Percentiles rank a stretch among this genome's conserved stretches.
Evolutionary conservation across 352 stramenopile genomes (phyloP).

Genomic region (Lagenidium giganteum): DNA sequence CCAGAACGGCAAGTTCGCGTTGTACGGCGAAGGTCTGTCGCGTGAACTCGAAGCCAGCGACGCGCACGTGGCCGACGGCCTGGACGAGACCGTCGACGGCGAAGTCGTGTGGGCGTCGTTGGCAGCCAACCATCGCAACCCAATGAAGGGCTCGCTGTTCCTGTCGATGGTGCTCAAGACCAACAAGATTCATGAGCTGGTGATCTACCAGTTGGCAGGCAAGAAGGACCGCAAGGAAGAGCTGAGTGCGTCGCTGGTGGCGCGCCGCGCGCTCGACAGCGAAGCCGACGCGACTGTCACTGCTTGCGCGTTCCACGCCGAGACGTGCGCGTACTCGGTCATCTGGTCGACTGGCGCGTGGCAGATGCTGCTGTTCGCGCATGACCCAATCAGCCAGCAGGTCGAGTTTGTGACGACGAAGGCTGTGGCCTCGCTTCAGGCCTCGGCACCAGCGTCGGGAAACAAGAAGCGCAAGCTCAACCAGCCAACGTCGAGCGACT

Average conservation of each 20-base stretch:
- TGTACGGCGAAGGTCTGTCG: constrained; percentile 47
- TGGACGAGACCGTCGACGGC: constrained; percentile 15
- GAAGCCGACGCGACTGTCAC: constrained; percentile 16
- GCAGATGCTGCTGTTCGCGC: constrained; percentile 39
- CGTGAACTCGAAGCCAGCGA: constrained; percentile 38
- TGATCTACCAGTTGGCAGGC: constrained; percentile 41
- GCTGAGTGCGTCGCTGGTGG: constrained; percentile 24
- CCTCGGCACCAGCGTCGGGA: constrained; percentile 5
- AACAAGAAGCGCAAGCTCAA: constrained; percentile 73
- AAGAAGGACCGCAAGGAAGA: constrained; percentile 30
- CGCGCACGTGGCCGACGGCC: constrained; percentile 3
- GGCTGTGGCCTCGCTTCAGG: constrained; percentile 12
- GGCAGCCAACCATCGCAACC: constrained; percentile 47
- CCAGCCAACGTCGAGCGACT: constrained; percentile 15
- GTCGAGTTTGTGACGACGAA: constrained; percentile 38
- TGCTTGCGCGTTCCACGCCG: constrained; percentile 61
- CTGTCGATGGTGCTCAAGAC: constrained; percentile 51
- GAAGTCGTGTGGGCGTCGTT: constrained; percentile 49
- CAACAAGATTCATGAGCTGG: constrained; percentile 40
- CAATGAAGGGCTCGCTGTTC: constrained; percentile 54
- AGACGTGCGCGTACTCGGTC: constrained; percentile 66
- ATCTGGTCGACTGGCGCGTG: constrained; percentile 52
- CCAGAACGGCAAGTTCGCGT: constrained; percentile 48
- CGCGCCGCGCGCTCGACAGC: constrained; percentile 23
- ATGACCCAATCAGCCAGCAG: constrained; percentile 38